Conservation (phyloP, 179 eudicot genomes). For the Actinidia chinensis region DNA sequence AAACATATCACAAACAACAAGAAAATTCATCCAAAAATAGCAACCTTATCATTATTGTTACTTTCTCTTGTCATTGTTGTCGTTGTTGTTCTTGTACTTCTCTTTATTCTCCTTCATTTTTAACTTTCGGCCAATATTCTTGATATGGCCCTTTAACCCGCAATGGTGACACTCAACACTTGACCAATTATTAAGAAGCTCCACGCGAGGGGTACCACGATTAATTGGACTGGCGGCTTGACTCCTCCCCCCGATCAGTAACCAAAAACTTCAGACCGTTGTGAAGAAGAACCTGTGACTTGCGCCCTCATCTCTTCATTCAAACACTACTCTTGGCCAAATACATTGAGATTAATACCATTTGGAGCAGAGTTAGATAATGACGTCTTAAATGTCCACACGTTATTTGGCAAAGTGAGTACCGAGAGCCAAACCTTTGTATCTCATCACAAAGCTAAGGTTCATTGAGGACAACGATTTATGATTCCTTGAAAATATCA, state of each 20-base stretch:
- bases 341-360: background rate
- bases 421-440: background rate
- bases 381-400: background rate
- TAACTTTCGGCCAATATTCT: background rate
- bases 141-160: background rate
- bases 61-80: too few relatives aligned
- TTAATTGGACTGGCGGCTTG: background rate
- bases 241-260: background rate
- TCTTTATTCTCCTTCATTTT: background rate
- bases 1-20: background rate
- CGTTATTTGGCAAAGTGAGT: background rate
- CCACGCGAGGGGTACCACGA: background rate
- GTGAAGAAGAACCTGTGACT: conserved; percentile 1
- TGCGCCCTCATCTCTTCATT: background rate
- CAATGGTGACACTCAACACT: background rate
- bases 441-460: background rate
- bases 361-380: background rate
- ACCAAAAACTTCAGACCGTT: background rate
- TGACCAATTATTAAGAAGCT: background rate
- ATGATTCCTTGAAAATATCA: conserved; percentile 13
- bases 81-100: too few relatives aligned
- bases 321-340: background rate
- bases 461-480: background rate
- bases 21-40: background rate
- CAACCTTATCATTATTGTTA: background rate